Percentiles rank a stretch among this genome's conserved stretches.
phyloP scores from a whole-genome alignment of 2,329 filamentous ascomycete genomes.

The Fusarium brachygibbosum region DNA sequence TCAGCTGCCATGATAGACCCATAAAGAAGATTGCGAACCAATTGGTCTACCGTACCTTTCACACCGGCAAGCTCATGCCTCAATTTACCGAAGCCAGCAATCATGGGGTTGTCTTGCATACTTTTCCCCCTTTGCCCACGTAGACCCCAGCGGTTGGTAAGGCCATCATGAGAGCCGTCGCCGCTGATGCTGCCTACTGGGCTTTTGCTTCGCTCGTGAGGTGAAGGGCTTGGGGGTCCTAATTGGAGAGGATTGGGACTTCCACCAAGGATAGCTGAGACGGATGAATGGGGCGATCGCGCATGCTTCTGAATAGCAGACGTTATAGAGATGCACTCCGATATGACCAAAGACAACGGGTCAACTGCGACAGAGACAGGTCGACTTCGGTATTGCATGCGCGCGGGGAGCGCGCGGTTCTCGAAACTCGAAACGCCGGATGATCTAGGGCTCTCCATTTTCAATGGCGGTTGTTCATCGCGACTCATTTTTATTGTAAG shows the following conservation, averaged over 20 bases:
- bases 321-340: constrained; percentile 98
- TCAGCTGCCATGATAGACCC: constrained; percentile 27
- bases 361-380: constrained; percentile 86
- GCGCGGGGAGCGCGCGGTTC: constrained; percentile 53
- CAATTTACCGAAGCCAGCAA: constrained; percentile 92
- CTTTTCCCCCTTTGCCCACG: constrained; percentile 96
- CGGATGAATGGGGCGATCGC: constrained; percentile 94
- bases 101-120: constrained; percentile 96
- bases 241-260: constrained; percentile 70
- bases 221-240: constrained; percentile 60
- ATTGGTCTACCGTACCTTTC: constrained; percentile 69
- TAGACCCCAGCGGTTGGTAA: constrained; percentile 91
- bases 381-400: constrained; percentile 71
- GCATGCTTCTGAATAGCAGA: constrained; percentile 98
- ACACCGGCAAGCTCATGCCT: constrained; percentile 88
- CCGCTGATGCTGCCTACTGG: constrained; percentile 52
- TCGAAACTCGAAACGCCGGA: constrained; percentile 40
- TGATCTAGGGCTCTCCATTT: constrained; percentile 47
- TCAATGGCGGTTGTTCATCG: constrained; percentile 49
- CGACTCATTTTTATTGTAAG: constrained; percentile 51
- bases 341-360: constrained; percentile 92
- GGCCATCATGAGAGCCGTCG: constrained; percentile 67
- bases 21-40: background rate
- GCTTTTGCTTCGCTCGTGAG: constrained; percentile 59
- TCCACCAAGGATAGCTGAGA: constrained; percentile 93